Evolutionary conservation across 73 alveolate species (phyloP).

Genomic region (Diophrys sp.): DNA sequence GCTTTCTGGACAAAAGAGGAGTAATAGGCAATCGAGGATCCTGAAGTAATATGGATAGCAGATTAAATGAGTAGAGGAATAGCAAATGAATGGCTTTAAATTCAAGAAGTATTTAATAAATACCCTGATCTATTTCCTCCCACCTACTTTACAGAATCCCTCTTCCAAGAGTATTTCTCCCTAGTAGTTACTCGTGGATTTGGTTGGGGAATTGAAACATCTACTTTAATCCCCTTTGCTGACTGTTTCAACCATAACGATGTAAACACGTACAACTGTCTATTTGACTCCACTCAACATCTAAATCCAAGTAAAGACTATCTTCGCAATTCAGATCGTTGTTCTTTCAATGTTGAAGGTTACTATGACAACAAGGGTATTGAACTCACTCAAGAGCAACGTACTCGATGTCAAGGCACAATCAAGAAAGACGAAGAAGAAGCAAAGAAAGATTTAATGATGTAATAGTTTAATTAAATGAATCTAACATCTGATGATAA

Average conservation of each 20-base stretch:
- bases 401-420: neutral
- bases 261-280: conserved; percentile 17
- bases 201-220: conserved; percentile 43
- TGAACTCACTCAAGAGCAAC: neutral
- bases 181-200: conserved; percentile 37
- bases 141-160: neutral
- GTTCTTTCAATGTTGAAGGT: neutral
- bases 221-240: conserved; percentile 42
- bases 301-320: neutral
- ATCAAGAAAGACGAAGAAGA: neutral
- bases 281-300: neutral
- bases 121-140: neutral
- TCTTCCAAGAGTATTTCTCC: neutral
- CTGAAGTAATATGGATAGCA: neutral
- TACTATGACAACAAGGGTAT: neutral
- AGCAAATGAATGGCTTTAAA: neutral
- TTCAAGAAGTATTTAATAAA: neutral
- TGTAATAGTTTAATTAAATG: neutral
- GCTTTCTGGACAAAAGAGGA: conserved; percentile 45
- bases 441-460: neutral
- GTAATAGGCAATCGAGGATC: conserved; percentile 22
- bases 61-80: neutral
- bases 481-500: no score
- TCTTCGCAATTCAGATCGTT: neutral
- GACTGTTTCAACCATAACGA: conserved; percentile 40